Percentiles rank a stretch among this genome's conserved stretches.
Evolutionary conservation across 1,139 yeast species (phyloP).

Genomic region (Eremothecium gossypii): DNA sequence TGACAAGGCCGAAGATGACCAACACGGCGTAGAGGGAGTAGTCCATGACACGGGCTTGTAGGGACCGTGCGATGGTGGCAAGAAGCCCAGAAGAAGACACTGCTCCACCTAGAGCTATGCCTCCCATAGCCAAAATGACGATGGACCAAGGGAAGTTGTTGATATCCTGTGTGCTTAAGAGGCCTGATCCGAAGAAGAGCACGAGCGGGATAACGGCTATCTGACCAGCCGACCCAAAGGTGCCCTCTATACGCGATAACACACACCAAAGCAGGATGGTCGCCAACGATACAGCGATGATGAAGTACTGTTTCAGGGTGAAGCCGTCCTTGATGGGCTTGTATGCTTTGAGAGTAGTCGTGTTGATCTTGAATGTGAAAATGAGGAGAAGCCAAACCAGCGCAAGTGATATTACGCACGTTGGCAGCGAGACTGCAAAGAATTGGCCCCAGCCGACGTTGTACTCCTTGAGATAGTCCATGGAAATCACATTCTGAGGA

Average conservation of each 20-base stretch:
- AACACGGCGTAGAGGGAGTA: constrained; percentile 53
- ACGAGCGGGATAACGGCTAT: constrained; percentile 60
- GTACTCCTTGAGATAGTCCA: constrained; percentile 54
- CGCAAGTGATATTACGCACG: constrained; percentile 45
- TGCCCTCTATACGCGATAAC: constrained; percentile 44
- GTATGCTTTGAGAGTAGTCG: constrained; percentile 36
- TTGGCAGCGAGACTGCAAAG: constrained; percentile 61
- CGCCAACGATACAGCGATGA: constrained; percentile 39
- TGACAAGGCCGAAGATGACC: constrained; percentile 56
- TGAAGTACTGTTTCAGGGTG: constrained; percentile 55
- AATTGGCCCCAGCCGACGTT: constrained; percentile 70
- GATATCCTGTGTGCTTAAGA: constrained; percentile 55
- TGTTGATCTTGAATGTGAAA: constrained; percentile 44
- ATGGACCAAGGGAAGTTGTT: constrained; percentile 72
- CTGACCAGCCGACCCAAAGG: constrained; percentile 65
- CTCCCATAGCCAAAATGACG: constrained; percentile 71
- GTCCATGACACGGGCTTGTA: constrained; percentile 47
- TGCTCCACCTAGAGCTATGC: constrained; percentile 66
- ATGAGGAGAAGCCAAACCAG: constrained; percentile 52
- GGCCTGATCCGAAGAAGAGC: constrained; percentile 61
- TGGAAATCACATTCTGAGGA: constrained; percentile 69
- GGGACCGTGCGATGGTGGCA: constrained; percentile 49
- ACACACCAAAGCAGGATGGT: constrained; percentile 71
- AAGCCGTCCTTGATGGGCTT: constrained; percentile 53
- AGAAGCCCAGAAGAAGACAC: constrained; percentile 64